Base-by-base conservation (phyloP, 257 asterid genomes). In the Salvia splendens region DNA sequence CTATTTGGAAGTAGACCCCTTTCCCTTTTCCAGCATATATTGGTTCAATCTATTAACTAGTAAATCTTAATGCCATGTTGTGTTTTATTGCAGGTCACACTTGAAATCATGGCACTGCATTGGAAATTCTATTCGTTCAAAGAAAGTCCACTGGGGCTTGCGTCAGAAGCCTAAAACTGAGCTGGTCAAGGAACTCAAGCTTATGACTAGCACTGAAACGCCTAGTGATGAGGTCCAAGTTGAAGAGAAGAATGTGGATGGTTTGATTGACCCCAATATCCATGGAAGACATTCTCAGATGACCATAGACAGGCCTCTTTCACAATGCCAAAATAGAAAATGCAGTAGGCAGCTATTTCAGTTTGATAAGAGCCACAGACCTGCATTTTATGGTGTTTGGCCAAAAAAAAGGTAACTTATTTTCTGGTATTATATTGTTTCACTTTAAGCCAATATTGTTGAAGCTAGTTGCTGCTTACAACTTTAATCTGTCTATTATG, bases 371-470 rank as follows among this genome's bases (percentile, higher is more conserved):
- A 80, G 91, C 76, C 72, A 85, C 24, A 84, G 93, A 69, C 95
- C 96, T 75, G 86, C 96, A 12, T 89, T 85, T 77, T 89, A 85
- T 77, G 96, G 96, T 72, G 78, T 84, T 71, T 83, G 92, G 88
- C 82, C 82, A 33, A 78, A 67, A 80, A 87, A 78, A 79, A 89
- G 91, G 96, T 81, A 64, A 80, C 66, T 43, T 38, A 5, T 66
- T 61, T 30, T 59, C 14, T 68, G 59, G 17, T 43, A 40, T 48
- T 28, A 15, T 11, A 49, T 73, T 40, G 16, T 8, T 50, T 17
- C 53, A 28, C 52, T 32, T 56, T 53, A 48, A 64, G 42, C 48
- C 17, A 48, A 53, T 40, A 4, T 14, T 6, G 12, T 66, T 5
- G 6, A 36, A 10, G 54, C 50, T 38, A 6, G 62, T 50, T 10